Conservation (phyloP, 225 moss, liverwort and hornwort species). For the Physcomitrium patens region DNA sequence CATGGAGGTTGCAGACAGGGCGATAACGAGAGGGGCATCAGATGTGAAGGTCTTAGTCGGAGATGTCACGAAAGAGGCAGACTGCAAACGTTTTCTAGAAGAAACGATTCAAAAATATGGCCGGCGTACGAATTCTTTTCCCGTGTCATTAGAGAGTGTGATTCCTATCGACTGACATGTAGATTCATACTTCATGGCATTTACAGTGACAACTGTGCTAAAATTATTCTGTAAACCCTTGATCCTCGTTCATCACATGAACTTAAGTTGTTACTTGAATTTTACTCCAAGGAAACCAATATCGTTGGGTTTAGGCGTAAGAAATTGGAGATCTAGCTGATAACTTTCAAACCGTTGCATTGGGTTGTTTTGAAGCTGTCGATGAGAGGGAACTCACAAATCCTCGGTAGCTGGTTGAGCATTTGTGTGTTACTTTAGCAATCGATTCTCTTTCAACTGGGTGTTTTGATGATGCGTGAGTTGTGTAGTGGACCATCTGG, state of each 20-base stretch:
- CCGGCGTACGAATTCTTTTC: slow-evolving; percentile 36
- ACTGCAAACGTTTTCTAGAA: slow-evolving; percentile 52
- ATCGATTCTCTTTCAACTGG: background rate
- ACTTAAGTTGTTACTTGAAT: background rate
- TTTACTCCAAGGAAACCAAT: background rate
- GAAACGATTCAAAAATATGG: slow-evolving; percentile 48
- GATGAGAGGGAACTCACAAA: too few relatives aligned
- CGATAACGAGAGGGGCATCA: slow-evolving; percentile 39
- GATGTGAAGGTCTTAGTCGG: slow-evolving; percentile 41
- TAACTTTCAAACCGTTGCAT: too few relatives aligned
- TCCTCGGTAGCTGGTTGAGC: background rate
- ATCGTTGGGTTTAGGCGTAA: background rate
- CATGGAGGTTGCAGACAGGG: slow-evolving; percentile 42
- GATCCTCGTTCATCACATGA: background rate
- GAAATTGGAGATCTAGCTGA: background rate
- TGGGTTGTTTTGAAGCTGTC: too few relatives aligned
- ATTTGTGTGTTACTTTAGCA: background rate
- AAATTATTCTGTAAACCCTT: background rate
- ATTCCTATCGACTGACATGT: too few relatives aligned
- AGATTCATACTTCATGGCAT: too few relatives aligned
- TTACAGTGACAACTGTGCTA: too few relatives aligned
- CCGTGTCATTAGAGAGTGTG: background rate
- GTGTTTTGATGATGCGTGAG: slow-evolving; percentile 1
- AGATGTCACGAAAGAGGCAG: slow-evolving; percentile 49
- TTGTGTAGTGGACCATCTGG: slow-evolving; percentile 63